Evolutionary conservation across 768 basidiomycete genomes (phyloP).

Genomic region (Boletus insuetus): DNA sequence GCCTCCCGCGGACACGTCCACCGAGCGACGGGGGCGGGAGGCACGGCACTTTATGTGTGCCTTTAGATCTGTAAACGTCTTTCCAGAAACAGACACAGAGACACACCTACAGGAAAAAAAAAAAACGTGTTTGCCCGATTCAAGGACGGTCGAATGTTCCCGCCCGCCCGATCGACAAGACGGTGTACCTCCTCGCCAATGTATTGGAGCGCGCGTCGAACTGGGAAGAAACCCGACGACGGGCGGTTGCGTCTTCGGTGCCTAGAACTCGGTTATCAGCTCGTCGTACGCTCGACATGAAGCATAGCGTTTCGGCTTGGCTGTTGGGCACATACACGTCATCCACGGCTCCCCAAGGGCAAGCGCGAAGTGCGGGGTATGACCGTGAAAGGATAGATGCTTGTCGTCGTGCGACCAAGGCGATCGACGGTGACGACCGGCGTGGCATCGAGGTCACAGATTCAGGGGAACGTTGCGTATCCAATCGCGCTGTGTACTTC

Average conservation of each 20-base stretch:
- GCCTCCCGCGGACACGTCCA: not conserved
- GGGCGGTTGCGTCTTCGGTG: not conserved
- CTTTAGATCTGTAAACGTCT: not conserved
- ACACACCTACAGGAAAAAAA: no score
- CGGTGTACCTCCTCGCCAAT: no score
- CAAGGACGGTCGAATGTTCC: no score
- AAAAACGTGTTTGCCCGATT: no score
- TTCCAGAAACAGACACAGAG: not conserved
- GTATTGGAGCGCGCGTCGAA: no score
- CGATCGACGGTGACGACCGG: conserved; percentile 10
- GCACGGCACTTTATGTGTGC: not conserved
- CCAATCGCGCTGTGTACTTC: not conserved
- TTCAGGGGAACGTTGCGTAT: not conserved
- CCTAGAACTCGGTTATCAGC: conserved; percentile 3
- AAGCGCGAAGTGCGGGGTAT: conserved; percentile 5
- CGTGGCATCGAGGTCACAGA: not conserved
- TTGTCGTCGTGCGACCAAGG: not conserved
- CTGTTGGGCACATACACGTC: not conserved
- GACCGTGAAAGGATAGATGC: not conserved
- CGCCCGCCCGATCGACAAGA: no score
- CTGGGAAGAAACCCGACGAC: no score
- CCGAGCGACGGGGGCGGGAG: not conserved
- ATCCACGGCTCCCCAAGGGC: not conserved
- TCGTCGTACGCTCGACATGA: no score
- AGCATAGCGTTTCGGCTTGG: no score